A percentile compares a stretch with the other conserved stretches of the same genome.
These are phyloP conservation scores for Clitoria ternatea DNA, from an alignment of 306 rosid genomes.

Conservation along the genomic window DNA sequence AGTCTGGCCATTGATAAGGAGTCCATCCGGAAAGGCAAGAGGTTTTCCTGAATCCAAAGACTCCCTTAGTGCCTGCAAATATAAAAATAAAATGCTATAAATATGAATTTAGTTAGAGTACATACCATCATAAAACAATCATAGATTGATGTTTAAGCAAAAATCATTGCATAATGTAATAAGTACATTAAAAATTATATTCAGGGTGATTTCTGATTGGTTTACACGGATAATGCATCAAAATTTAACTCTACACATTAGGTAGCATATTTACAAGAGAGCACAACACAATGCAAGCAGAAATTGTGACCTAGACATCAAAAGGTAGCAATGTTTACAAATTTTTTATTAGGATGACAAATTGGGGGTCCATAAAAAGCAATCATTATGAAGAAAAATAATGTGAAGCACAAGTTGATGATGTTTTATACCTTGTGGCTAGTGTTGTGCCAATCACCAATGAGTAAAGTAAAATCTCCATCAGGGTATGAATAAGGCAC, in stretches of 20 bases:
- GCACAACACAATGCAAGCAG: not conserved
- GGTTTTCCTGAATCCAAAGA: conserved; percentile 77
- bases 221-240: too few relatives aligned
- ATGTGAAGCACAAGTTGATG: not conserved
- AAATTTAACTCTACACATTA: not conserved
- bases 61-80: conserved; percentile 51
- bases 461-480: conserved; percentile 82
- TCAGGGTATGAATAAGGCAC: conserved; percentile 74
- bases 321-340: not conserved
- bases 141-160: too few relatives aligned
- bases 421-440: conserved; percentile 80
- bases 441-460: conserved; percentile 88
- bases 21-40: conserved; percentile 77
- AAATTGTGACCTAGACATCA: not conserved
- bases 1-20: conserved; percentile 81
- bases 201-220: too few relatives aligned
- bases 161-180: too few relatives aligned
- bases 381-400: not conserved
- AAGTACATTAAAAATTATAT: too few relatives aligned
- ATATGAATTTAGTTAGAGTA: too few relatives aligned
- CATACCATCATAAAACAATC: too few relatives aligned
- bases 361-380: not conserved
- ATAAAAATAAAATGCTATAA: not conserved
- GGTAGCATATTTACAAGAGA: not conserved
- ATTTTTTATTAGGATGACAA: not conserved